phyloP scores from a whole-genome alignment of 805 yeast species.

The Isabelozyma heimii region DNA sequence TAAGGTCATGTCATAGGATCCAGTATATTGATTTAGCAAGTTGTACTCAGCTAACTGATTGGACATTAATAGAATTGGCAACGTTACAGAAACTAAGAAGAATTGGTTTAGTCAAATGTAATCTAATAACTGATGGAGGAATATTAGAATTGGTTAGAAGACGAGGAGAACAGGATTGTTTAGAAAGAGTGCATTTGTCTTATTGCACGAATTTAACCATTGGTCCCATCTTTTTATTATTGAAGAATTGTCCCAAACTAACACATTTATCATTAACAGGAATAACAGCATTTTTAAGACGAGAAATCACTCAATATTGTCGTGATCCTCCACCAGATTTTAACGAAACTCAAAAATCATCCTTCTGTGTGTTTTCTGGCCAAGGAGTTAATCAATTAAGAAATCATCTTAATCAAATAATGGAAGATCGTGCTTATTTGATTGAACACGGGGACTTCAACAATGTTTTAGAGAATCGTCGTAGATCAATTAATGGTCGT shows the following conservation, averaged over 20 bases:
- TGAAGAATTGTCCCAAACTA: constrained; percentile 78
- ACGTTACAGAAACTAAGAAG: constrained; percentile 77
- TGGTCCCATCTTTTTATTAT: constrained; percentile 70
- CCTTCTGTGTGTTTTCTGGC: constrained; percentile 93
- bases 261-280: constrained; percentile 94
- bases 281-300: constrained; percentile 80
- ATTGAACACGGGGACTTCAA: constrained; percentile 28
- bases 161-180: constrained; percentile 71
- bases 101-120: constrained; percentile 91
- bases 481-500: constrained; percentile 9
- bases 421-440: constrained; percentile 33
- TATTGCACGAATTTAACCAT: constrained; percentile 81
- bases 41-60: constrained; percentile 84
- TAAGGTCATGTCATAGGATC: constrained; percentile 75
- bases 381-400: constrained; percentile 79
- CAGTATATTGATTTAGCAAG: constrained; percentile 95
- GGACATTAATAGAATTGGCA: constrained; percentile 73
- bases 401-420: constrained; percentile 54
- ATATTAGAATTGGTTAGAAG: constrained; percentile 63
- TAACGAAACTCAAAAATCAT: constrained; percentile 76
- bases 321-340: constrained; percentile 93
- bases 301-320: constrained; percentile 82
- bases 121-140: constrained; percentile 83
- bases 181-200: constrained; percentile 90
- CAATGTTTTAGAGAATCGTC: not conserved